phyloP scores from a whole-genome alignment of 2,329 filamentous ascomycete species.

The Aurifilum marmelostoma region DNA sequence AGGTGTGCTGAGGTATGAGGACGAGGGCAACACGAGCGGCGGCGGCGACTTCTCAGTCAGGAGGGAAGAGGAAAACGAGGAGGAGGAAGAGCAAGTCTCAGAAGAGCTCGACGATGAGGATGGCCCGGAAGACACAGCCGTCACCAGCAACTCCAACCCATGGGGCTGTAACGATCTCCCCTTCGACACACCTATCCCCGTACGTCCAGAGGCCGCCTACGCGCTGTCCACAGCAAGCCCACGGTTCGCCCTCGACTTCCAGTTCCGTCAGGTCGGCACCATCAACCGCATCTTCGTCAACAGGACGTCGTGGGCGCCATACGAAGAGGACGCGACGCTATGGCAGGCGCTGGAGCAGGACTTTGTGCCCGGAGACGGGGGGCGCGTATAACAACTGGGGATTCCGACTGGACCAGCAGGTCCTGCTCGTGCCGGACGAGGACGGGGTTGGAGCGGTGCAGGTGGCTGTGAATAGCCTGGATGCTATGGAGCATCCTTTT shows the following conservation, averaged over 20 bases:
- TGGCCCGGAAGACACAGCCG: neutral
- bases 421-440: constrained; percentile 40
- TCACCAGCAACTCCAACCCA: constrained; percentile 18
- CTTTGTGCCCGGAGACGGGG: constrained; percentile 34
- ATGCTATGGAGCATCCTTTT: constrained; percentile 46
- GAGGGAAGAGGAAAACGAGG: no score
- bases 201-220: constrained; percentile 36
- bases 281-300: constrained; percentile 44
- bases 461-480: constrained; percentile 43
- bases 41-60: no score
- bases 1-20: constrained; percentile 40
- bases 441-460: constrained; percentile 36
- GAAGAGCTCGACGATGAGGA: no score
- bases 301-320: constrained; percentile 40
- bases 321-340: constrained; percentile 39
- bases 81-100: no score
- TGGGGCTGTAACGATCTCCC: constrained; percentile 42
- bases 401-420: constrained; percentile 42
- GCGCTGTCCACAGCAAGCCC: constrained; percentile 37
- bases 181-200: constrained; percentile 40
- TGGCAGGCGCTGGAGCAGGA: constrained; percentile 40
- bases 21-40: neutral
- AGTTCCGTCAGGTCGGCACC: constrained; percentile 41
- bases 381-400: constrained; percentile 43
- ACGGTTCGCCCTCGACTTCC: constrained; percentile 40